A percentile compares a stretch with the other conserved stretches of the same genome.
These are phyloP conservation scores for Castanea sativa DNA, from an alignment of 306 rosid genomes.

Conservation along the genomic window DNA sequence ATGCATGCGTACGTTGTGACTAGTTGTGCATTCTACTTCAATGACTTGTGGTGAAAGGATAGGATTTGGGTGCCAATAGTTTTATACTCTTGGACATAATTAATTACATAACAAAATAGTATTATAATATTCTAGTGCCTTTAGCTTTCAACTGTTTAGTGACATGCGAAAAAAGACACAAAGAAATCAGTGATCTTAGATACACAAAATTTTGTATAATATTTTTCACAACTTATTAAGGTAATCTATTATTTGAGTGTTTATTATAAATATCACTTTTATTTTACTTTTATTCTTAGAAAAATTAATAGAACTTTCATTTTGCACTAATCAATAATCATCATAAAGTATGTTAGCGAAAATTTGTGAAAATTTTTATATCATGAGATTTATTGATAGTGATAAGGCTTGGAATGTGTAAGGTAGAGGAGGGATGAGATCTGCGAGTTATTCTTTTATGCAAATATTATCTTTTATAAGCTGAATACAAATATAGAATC, in stretches of 20 bases:
- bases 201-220: no score
- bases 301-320: no score
- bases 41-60: conserved; percentile 6
- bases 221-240: no score
- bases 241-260: no score
- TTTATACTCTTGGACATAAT: no score
- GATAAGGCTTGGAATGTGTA: not conserved
- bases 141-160: not conserved
- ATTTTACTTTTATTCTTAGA: no score
- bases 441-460: not conserved
- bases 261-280: no score
- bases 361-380: no score
- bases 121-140: not conserved
- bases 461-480: not conserved
- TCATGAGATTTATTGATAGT: not conserved
- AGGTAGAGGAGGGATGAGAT: not conserved
- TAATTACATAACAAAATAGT: not conserved
- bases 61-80: not conserved
- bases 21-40: conserved; percentile 32
- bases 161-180: not conserved
- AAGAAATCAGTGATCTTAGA: not conserved
- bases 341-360: no score
- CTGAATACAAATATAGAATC: no score
- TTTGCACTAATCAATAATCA: no score
- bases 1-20: conserved; percentile 25